Conservation (phyloP, 768 basidiomycete species). For the Obba rivulosa region DNA sequence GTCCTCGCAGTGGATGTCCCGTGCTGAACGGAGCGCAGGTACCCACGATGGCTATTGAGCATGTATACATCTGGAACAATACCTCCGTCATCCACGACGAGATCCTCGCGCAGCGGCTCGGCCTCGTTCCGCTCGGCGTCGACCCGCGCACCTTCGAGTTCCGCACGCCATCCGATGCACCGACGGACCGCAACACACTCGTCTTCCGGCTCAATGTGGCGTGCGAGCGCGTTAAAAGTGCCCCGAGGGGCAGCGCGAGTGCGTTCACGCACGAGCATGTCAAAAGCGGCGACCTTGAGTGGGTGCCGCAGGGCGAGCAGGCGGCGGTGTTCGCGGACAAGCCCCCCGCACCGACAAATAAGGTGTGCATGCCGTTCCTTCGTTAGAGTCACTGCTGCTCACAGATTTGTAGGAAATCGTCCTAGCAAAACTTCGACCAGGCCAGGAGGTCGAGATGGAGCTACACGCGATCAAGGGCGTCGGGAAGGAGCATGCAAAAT, state of each 20-base stretch:
- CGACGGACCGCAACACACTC: constrained; percentile 88
- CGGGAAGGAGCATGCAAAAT: constrained; percentile 95
- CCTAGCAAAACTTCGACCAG: constrained; percentile 86
- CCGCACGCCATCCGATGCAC: constrained; percentile 33
- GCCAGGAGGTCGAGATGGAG: constrained; percentile 81
- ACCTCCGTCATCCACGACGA: constrained; percentile 93
- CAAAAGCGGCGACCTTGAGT: constrained; percentile 60
- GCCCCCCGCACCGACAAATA: constrained; percentile 64
- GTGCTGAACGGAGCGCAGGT: constrained; percentile 45
- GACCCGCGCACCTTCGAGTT: constrained; percentile 73
- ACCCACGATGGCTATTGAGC: constrained; percentile 86
- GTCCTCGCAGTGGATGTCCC: neutral
- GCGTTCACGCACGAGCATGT: constrained; percentile 29
- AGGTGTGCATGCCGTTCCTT: too few species aligned
- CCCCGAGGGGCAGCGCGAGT: constrained; percentile 34
- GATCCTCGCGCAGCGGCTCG: constrained; percentile 87
- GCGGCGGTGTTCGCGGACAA: constrained; percentile 43
- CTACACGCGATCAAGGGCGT: constrained; percentile 90
- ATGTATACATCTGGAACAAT: constrained; percentile 92
- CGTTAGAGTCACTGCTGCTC: neutral
- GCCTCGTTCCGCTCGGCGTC: constrained; percentile 83
- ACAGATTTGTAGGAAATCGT: constrained; percentile 59
- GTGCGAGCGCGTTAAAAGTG: constrained; percentile 59
- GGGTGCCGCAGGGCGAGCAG: constrained; percentile 85
- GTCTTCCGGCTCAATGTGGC: constrained; percentile 71